A percentile compares a stretch with the other conserved stretches of the same genome.
Evolutionary conservation across 208 protist species (phyloP).

Genomic region (Acanthamoeba pearcei): DNA sequence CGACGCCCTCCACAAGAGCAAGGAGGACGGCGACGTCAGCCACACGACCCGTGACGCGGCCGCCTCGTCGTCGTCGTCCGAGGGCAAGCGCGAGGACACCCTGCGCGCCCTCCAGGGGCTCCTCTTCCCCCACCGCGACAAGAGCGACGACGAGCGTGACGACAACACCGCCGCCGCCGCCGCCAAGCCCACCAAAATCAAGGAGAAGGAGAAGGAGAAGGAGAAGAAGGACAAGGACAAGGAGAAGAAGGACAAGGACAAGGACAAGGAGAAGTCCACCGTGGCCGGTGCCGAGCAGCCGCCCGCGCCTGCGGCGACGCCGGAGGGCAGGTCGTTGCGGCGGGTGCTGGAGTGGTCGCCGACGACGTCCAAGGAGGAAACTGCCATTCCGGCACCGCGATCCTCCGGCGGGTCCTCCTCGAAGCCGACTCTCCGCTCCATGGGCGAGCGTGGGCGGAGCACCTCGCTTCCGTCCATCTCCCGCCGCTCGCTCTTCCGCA

Average conservation of each 20-base stretch:
- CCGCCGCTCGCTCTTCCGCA: neutral
- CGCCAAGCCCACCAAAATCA: too few species aligned
- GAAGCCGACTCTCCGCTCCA: neutral
- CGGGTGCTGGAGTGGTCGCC: neutral
- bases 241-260: neutral
- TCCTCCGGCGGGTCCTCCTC: neutral
- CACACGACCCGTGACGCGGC: neutral
- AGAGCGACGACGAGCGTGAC: neutral
- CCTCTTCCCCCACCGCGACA: neutral
- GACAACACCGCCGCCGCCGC: neutral
- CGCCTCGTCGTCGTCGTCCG: neutral
- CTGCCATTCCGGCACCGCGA: neutral
- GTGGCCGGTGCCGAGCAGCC: too few species aligned
- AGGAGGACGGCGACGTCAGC: neutral
- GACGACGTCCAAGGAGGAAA: neutral
- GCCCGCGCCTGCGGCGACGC: neutral
- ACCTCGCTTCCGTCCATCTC: neutral
- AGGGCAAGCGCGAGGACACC: neutral
- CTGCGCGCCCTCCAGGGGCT: neutral
- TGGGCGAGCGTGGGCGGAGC: neutral
- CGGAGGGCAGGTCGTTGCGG: neutral
- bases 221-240: too few species aligned
- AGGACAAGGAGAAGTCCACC: neutral
- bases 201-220: too few species aligned
- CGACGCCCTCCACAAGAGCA: neutral